Evolutionary conservation across 148 eudicot genomes (phyloP).

Genomic region (Hydrangea macrophylla): DNA sequence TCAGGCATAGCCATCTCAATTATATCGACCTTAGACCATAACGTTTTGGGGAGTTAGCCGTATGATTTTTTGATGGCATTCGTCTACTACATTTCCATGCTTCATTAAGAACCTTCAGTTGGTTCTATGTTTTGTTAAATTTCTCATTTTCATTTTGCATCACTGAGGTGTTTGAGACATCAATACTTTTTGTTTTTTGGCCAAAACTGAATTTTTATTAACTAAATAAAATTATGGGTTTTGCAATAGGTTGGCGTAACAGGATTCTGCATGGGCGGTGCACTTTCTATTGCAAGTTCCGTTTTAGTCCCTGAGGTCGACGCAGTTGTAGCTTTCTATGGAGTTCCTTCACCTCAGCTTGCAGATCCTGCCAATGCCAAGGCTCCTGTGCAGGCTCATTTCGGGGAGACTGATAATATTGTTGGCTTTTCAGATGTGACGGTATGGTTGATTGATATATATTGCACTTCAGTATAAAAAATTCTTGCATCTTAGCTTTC

Average conservation of each 20-base stretch:
- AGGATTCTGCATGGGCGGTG: conserved; percentile 99
- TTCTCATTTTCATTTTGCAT: not conserved
- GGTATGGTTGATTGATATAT: conserved; percentile 39
- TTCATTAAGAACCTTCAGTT: not conserved
- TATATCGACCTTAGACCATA: too few species aligned
- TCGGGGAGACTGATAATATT: conserved; percentile 67
- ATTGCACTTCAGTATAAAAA: too few species aligned
- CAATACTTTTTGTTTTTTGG: not conserved
- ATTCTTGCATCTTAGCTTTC: not conserved
- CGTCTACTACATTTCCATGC: not conserved
- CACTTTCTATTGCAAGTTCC: conserved; percentile 80
- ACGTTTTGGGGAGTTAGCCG: too few species aligned
- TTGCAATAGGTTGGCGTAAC: conserved; percentile 75
- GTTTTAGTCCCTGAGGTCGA: conserved; percentile 76
- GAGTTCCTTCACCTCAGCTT: conserved; percentile 73
- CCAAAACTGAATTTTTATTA: not conserved
- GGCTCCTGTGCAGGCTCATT: conserved; percentile 86
- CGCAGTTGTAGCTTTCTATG: conserved; percentile 86
- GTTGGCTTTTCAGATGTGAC: conserved; percentile 88
- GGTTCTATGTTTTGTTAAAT: not conserved
- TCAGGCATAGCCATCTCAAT: too few species aligned
- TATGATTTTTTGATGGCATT: not conserved
- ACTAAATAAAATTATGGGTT: not conserved
- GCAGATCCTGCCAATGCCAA: conserved; percentile 75
- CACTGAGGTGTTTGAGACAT: not conserved